phyloP scores from a whole-genome alignment of 345 rosid genomes.

The Aquilaria sinensis region DNA sequence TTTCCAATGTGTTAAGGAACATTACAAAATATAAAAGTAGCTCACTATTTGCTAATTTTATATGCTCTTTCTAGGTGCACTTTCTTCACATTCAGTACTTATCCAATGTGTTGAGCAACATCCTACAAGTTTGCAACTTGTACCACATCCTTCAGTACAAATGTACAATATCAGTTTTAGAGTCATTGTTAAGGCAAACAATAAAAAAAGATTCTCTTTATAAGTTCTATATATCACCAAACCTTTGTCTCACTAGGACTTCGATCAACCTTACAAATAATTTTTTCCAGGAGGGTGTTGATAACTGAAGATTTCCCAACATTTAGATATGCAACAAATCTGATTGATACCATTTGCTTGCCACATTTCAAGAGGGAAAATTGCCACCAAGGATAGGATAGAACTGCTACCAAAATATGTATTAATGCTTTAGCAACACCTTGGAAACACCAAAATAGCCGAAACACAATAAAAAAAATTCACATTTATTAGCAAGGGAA shows the following conservation, averaged over 20 bases:
- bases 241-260: constrained; percentile 98
- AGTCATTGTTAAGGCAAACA: constrained; percentile 83
- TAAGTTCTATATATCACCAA: constrained; percentile 91
- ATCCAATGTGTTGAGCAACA: constrained; percentile 89
- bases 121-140: constrained; percentile 78
- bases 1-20: too few species aligned
- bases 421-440: too few species aligned
- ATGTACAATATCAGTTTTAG: constrained; percentile 81
- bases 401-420: constrained; percentile 26
- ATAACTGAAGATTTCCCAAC: constrained; percentile 97
- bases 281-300: constrained; percentile 89
- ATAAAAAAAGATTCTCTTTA: constrained; percentile 89
- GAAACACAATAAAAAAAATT: too few species aligned
- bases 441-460: too few species aligned
- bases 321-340: constrained; percentile 94
- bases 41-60: constrained; percentile 77
- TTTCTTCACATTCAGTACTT: constrained; percentile 80
- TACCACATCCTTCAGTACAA: constrained; percentile 79
- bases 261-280: constrained; percentile 97
- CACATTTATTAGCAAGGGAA: too few species aligned
- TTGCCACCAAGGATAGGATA: constrained; percentile 83
- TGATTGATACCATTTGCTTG: constrained; percentile 93
- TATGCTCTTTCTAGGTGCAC: constrained; percentile 86
- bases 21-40: neutral
- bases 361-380: constrained; percentile 83